Evolutionary conservation across 1,139 yeast species (phyloP), one percentile per base, ranked within the genome.

Genomic region (Groenewaldozyma sp.): DNA sequence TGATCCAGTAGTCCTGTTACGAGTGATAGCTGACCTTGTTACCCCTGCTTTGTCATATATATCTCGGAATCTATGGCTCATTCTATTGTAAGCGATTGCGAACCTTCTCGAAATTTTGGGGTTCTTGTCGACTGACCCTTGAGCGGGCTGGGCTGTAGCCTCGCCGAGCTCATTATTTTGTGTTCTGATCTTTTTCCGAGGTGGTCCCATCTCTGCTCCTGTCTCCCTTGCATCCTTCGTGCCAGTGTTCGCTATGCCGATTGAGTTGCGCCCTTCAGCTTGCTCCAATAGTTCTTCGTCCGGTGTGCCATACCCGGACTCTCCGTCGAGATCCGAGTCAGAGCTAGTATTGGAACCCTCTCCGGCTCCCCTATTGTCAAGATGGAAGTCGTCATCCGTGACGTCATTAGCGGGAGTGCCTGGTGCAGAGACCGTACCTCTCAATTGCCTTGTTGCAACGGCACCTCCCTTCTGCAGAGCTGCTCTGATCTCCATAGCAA

Each of bases 1-100:
- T 28, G 31, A n/a, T 7, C 31, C 31, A 6, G 31, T 28, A 16
- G 9, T 14, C 18, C 31, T 28, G 18, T 28, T 28, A 14, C n/a
- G 9, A 6, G 31, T 28, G 14, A 28, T 13, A 11, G 26, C 26
- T 7, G 26, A 22, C 10, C 26, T 7, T 11, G 7, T 22, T 7
- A 22, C 26, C 62, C 44, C 11, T 42, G 51, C 26, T 57, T 53
- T 13, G 47, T 34, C 7, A 29, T 34, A 16, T 13, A 3, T n/a
- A 28, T 36, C n/a, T 14, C 26, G 20, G 29, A 5, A 18, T 24
- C 37, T 28, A 28, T 31, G 16, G 37, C 28, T 3, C 24, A 10
- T 9, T 9, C 19, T 6, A n/a, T 28, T 22, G 21, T 18, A 16
- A 11, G 10, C 11, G 10, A 22, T 22, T 11, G 26, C 10, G 26